Percentiles rank a stretch among this genome's conserved stretches.
Conservation (phyloP, 2,329 filamentous ascomycete genomes). For the Clonostachys solani region DNA sequence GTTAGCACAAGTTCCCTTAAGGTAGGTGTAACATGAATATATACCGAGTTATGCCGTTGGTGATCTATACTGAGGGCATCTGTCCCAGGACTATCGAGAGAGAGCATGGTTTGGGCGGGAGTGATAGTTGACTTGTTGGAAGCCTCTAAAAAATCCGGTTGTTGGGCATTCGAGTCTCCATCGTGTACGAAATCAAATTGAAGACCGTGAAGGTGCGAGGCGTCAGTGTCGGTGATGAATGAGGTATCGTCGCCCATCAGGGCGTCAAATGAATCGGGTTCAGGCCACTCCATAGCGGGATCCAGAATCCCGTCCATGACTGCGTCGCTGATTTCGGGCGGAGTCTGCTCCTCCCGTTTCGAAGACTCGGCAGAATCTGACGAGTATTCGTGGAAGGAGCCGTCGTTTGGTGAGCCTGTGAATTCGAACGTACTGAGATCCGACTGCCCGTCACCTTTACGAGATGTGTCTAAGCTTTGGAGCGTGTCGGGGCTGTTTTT, state of each 20-base stretch:
- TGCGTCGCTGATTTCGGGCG: neutral
- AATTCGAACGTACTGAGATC: neutral
- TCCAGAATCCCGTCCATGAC: constrained; percentile 1
- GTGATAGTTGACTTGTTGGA: neutral
- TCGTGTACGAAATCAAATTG: too few relatives aligned
- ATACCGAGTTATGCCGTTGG: constrained; percentile 2
- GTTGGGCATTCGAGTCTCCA: too few relatives aligned
- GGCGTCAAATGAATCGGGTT: neutral
- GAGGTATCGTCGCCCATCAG: neutral
- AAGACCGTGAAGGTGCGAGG: neutral
- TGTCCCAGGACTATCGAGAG: neutral
- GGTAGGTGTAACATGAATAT: neutral
- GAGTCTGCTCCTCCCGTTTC: constrained; percentile 1
- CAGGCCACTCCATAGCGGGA: neutral
- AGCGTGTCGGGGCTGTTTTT: constrained; percentile 6
- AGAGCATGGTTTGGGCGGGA: neutral
- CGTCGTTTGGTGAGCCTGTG: constrained; percentile 3
- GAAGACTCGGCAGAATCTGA: constrained; percentile 5
- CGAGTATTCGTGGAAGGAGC: constrained; percentile 5
- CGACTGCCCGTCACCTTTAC: neutral
- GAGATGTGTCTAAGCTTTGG: constrained; percentile 2
- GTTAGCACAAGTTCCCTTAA: neutral
- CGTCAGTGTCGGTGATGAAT: constrained; percentile 1
- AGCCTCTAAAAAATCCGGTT: too few relatives aligned
- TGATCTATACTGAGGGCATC: neutral